Evolutionary conservation across 306 rosid genomes (phyloP).

Genomic region (Fragaria vesca): DNA sequence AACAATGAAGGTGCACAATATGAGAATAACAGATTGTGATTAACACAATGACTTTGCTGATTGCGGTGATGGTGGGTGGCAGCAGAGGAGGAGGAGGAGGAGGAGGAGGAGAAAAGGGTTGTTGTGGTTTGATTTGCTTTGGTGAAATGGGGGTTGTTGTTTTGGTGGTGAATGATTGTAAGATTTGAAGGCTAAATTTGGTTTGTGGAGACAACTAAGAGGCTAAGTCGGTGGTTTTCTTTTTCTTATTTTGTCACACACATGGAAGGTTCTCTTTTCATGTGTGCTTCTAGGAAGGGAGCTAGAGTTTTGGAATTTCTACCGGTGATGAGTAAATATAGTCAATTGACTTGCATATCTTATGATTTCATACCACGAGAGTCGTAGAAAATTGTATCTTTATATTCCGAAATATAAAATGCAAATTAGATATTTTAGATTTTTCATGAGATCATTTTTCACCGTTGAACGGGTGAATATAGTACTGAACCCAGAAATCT

Average conservation of each 20-base stretch:
- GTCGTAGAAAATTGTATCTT: neutral
- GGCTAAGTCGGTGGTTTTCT: conserved; percentile 20
- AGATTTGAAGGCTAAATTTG: conserved; percentile 19
- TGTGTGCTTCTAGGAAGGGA: neutral
- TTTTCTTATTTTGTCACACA: conserved; percentile 1
- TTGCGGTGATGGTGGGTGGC: neutral
- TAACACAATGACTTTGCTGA: neutral
- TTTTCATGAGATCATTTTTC: neutral
- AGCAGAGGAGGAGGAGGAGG: neutral
- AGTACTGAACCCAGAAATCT: neutral
- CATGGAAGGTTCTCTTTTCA: conserved; percentile 6
- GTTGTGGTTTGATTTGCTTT: neutral
- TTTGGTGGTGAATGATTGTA: conserved; percentile 14
- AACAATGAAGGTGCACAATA: neutral
- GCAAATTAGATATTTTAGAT: neutral
- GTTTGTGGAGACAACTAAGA: conserved; percentile 12
- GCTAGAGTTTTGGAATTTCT: neutral
- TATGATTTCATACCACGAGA: neutral
- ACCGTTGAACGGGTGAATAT: neutral
- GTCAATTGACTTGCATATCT: neutral
- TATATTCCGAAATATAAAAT: no score
- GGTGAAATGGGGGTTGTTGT: neutral
- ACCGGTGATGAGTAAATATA: neutral
- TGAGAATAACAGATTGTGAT: neutral
- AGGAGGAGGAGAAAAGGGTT: neutral